Base-by-base conservation (phyloP, 441 rosid species). In the Populus tomentosa region DNA sequence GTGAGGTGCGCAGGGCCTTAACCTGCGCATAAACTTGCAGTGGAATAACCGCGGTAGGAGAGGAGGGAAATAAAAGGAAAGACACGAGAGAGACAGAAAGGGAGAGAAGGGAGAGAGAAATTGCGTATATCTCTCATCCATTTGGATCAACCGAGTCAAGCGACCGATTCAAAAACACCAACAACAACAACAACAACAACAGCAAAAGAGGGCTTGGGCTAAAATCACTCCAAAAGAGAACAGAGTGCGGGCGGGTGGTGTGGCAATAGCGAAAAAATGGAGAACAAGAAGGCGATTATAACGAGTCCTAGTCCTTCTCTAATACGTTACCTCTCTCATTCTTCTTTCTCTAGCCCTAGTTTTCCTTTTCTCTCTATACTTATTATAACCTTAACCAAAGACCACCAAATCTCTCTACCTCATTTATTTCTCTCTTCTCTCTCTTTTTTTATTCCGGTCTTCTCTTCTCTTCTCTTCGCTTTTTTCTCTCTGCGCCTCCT, bases 181-280 rank as follows among this genome's bases (percentile, higher is more conserved):
- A 80, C 10, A 35, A 59, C 80, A 78, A 62, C 32, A 80, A 80
- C 10, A 35, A 59, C 80, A 78, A 62, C n/a, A 38, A 46, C 9
- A 36, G 20, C 71, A 32, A 67, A 46, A 53, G 26, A 46, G 13
- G 26, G 16, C 46, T 9, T n/a, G 26, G 66, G 36, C 78, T 66
- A 76, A 67, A 75, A 71, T 72, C 69, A 75, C 69, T 40, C 79
- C 28, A 30, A 30, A 80, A 80, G 67, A 86, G 77, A 75, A 81
- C 74, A 80, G 72, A 80, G 75, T 77, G 74, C 38, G 75, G 40
- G 36, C 72, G 74, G 66, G 71, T 75, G 77, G 93, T 82, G 95
- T 92, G 92, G 94, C 84, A 91, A 81, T 91, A 91, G 94, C 84
- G 80, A 90, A 89, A 90, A 84, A 80, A 88, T 88, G 96, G 96